These are phyloP conservation scores for Xylaria curta DNA, from an alignment of 495 filamentous ascomycete species.

Conservation along the genomic window DNA sequence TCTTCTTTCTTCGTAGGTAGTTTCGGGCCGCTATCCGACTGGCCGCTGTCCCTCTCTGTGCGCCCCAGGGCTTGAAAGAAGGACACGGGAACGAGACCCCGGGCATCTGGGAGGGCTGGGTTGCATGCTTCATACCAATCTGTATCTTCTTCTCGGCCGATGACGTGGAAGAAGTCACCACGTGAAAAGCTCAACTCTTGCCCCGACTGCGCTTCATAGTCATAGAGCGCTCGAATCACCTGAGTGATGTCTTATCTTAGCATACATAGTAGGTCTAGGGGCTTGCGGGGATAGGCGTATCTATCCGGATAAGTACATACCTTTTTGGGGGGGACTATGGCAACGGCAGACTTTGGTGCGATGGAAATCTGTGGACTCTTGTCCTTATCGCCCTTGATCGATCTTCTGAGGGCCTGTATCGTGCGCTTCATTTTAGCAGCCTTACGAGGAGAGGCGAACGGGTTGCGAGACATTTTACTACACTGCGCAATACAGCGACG, in stretches of 20 bases:
- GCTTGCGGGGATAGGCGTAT: slow-evolving; percentile 11
- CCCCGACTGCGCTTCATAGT: slow-evolving; percentile 77
- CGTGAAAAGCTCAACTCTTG: slow-evolving; percentile 90
- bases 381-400: slow-evolving; percentile 84
- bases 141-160: slow-evolving; percentile 89
- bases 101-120: slow-evolving; percentile 83
- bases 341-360: slow-evolving; percentile 89
- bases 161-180: slow-evolving; percentile 98
- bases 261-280: background rate
- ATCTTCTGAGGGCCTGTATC: slow-evolving; percentile 78
- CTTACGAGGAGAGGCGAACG: slow-evolving; percentile 27
- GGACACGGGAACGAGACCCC: slow-evolving; percentile 89
- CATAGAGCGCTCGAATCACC: slow-evolving; percentile 97
- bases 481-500: slow-evolving; percentile 15
- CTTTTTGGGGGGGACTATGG: slow-evolving; percentile 96
- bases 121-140: slow-evolving; percentile 99
- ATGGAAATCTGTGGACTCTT: slow-evolving; percentile 85
- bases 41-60: slow-evolving; percentile 84
- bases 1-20: slow-evolving; percentile 57
- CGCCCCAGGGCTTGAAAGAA: slow-evolving; percentile 93
- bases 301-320: slow-evolving; percentile 57
- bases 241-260: slow-evolving; percentile 44
- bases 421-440: slow-evolving; percentile 48
- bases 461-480: slow-evolving; percentile 37
- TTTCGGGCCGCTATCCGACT: slow-evolving; percentile 68